These are phyloP conservation scores for Erysimum cheiri DNA, from an alignment of 441 rosid species.

Conservation along the genomic window DNA sequence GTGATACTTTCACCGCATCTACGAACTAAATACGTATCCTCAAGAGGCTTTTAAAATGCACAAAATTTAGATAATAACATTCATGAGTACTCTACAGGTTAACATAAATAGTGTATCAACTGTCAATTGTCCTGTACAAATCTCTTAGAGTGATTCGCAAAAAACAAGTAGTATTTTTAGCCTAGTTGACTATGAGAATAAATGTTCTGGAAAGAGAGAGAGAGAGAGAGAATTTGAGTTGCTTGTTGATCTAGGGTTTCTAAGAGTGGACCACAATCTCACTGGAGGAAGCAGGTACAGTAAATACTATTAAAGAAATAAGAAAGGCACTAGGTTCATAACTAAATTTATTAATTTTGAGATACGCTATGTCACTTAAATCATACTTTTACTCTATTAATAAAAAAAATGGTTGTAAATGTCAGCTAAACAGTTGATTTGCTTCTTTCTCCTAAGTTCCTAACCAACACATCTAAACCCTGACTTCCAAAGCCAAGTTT, in stretches of 20 bases:
- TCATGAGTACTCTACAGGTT: not conserved
- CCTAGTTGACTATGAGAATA: conserved; percentile 1
- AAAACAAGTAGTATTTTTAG: not conserved
- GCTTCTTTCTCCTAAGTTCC: conserved; percentile 40
- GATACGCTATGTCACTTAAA: conserved; percentile 29
- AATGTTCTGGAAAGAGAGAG: not conserved
- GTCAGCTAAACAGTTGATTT: conserved; percentile 35
- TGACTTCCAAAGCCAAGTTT: conserved; percentile 34
- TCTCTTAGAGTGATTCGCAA: not conserved
- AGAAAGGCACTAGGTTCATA: conserved; percentile 10
- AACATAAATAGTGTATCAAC: not conserved
- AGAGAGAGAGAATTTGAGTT: not conserved
- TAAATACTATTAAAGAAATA: conserved; percentile 32
- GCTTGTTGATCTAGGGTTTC: conserved; percentile 45
- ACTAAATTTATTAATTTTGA: conserved; percentile 19
- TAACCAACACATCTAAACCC: conserved; percentile 45
- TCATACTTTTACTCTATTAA: conserved; percentile 25
- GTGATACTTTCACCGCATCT: conserved; percentile 2
- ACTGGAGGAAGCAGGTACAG: conserved; percentile 45
- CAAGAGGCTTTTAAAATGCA: not conserved
- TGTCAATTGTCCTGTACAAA: not conserved
- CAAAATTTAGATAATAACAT: not conserved
- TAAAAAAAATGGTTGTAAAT: conserved; percentile 31
- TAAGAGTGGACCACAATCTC: conserved; percentile 39
- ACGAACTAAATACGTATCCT: not conserved